Evolutionary conservation across 1,284 basidiomycete species (phyloP), one percentile per base, ranked within the genome.

Genomic region (Pholiota adiposa): DNA sequence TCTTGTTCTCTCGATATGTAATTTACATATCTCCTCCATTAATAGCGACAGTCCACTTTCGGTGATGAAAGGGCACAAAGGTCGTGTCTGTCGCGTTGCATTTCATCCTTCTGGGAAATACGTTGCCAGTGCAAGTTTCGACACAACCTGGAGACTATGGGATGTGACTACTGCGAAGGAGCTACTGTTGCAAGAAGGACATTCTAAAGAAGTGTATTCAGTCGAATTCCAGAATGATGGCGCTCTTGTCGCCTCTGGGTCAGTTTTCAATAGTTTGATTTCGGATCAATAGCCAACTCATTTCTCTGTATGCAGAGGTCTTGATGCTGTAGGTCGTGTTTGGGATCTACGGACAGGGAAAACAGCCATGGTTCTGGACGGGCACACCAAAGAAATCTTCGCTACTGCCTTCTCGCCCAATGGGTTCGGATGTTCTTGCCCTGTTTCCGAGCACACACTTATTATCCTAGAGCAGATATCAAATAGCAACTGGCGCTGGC

Each of bases 71-170:
- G 97, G 97, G 0, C 97, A 99, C 70, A 85, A 90, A 69, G 92
- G 90, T 58, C 89, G 97, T 18, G 90, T 99, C 2, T 96, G 94
- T 67, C 87, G 97, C 12, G 91, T 98, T 9, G 94, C 91, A 0
- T 99, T 99, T 75, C 97, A 99, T 75, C 96, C 97, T 0, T 94
- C 93, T 0, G 97, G 97, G 0, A 77, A 88, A 49, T 98, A 97
- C 71, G 85, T 98, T 12, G 97, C 92, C 0, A 96, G 94, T 62
- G 96, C 97, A 0, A 94, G 94, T 60, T 99, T 97, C 68, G 97
- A 99, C 74, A 97, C 94, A 3, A 95, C 97, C n/a, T 99, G 97
- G 97, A 81, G 97, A 40, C 75, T 99, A 50, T 99, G 97, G 97
- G 96, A 99, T 73, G 89, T 95, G 1, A 81, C 83, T 48, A 92